These are phyloP conservation scores for Diospyros kaki DNA, from an alignment of 148 eudicot genomes.

Conservation along the genomic window DNA sequence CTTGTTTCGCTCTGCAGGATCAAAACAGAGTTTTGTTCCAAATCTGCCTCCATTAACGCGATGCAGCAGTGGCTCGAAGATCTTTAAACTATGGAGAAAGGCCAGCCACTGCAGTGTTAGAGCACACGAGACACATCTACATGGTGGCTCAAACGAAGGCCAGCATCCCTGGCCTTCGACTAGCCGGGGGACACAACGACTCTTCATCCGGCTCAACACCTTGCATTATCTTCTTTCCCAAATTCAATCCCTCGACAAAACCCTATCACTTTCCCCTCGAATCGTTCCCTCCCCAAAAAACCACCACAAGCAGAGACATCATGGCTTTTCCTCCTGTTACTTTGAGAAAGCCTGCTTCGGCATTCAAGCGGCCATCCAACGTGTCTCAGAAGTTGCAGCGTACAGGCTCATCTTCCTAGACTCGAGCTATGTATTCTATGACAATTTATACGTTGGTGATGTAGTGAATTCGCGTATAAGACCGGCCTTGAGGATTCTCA, in stretches of 20 bases:
- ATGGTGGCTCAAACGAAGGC: slow-evolving; percentile 31
- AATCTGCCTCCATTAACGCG: too few relatives aligned
- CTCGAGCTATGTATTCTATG: slow-evolving; percentile 67
- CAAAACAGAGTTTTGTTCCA: too few relatives aligned
- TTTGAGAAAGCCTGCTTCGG: slow-evolving; percentile 49
- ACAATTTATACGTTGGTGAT: slow-evolving; percentile 44
- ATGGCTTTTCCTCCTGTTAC: slow-evolving; percentile 42
- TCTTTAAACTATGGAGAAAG: slow-evolving; percentile 60
- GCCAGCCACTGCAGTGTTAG: slow-evolving; percentile 59
- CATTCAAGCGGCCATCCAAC: slow-evolving; percentile 52
- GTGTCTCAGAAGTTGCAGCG: slow-evolving; percentile 81
- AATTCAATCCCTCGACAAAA: slow-evolving; percentile 66
- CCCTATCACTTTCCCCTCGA: slow-evolving; percentile 55
- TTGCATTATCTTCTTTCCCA: slow-evolving; percentile 70
- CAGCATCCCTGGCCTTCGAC: slow-evolving; percentile 82
- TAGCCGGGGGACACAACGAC: slow-evolving; percentile 91
- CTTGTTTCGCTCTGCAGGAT: too few relatives aligned
- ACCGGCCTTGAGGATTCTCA: slow-evolving; percentile 56
- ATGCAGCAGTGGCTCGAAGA: slow-evolving; percentile 22
- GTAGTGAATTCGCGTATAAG: slow-evolving; percentile 54
- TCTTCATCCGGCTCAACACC: slow-evolving; percentile 89
- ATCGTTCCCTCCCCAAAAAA: slow-evolving; percentile 33
- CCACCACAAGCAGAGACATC: slow-evolving; percentile 25
- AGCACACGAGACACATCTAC: slow-evolving; percentile 30
- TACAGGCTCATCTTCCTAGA: slow-evolving; percentile 76